Evolutionary conservation across 1,284 basidiomycete species (phyloP), one percentile per base, ranked within the genome.

Genomic region (Megacollybia platyphylla): DNA sequence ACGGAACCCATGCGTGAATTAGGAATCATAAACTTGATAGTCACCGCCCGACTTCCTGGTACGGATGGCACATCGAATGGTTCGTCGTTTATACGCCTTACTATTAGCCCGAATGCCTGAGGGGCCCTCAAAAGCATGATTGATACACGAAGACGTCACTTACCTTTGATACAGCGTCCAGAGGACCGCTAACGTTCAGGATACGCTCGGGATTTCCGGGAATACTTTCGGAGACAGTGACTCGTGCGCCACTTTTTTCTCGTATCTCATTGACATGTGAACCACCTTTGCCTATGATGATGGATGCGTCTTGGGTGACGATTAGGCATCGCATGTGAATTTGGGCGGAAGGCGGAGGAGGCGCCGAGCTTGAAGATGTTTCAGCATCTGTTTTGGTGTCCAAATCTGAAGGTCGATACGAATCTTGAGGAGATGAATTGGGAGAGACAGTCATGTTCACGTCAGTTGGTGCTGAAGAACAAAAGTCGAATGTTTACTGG

Each of bases 1-100:
- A 99, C 91, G 29, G 91, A 96, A 30, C 96, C 96, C 96, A 99
- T 99, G 47, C 94, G 85, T 11, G 92, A 94, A 66, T 98, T 97
- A 51, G 96, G 96, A 42, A 99, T 94, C 80, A 98, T 97, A 61
- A 96, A 97, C 64, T 97, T 96, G 71, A 99, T 97, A 20, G 96
- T 98, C 44, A 97, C 94, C 18, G 96, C 93, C 46, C 94, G 80
- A 54, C 91, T 96, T 44, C 96, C 96, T 36, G 96, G 96, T 5
- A 98, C 87, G 24, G 96, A 98, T 7, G 96, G 88, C 43, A 90
- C 84, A 57, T 97, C 94, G 60, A 94, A 97, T 1, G 96, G 94
- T 61, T 99, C 96, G 60, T 98, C 96, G 60, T 98, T 99, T 65
- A 99, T 97, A 52, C 94, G 80, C 48, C 96, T 87, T 10, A 99